A percentile compares a stretch with the other conserved stretches of the same genome.
Evolutionary conservation across 169 alveolate genomes (phyloP).

Genomic region (Babesia ovis): DNA sequence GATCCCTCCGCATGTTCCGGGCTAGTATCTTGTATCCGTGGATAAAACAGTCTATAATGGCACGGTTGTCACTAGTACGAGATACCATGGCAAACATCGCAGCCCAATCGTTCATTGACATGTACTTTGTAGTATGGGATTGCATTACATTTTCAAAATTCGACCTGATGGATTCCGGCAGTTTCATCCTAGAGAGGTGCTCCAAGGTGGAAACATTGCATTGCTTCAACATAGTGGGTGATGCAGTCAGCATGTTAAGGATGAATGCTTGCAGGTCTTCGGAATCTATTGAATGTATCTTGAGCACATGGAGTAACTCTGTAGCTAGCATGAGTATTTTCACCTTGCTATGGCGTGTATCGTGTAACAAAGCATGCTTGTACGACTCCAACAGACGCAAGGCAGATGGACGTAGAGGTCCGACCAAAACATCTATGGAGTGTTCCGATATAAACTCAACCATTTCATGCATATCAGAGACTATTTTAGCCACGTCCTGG

Average conservation of each 20-base stretch:
- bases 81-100: slow-evolving; percentile 14
- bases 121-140: neutral
- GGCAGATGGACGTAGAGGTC: slow-evolving; percentile 28
- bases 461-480: neutral
- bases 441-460: slow-evolving; percentile 27
- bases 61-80: slow-evolving; percentile 27
- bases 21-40: slow-evolving; percentile 5
- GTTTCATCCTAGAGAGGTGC: slow-evolving; percentile 11
- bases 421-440: slow-evolving; percentile 9
- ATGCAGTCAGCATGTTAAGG: neutral
- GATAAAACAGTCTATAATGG: slow-evolving; percentile 23
- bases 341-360: neutral
- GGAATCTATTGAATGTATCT: slow-evolving; percentile 39
- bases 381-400: slow-evolving; percentile 7
- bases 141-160: slow-evolving; percentile 7
- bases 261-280: slow-evolving; percentile 33
- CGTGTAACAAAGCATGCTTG: slow-evolving; percentile 20
- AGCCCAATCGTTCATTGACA: slow-evolving; percentile 25
- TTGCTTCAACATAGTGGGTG: slow-evolving; percentile 30
- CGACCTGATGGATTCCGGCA: neutral
- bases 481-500: slow-evolving; percentile 12
- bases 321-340: slow-evolving; percentile 23
- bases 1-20: neutral
- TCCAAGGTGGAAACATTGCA: slow-evolving; percentile 21
- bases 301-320: slow-evolving; percentile 29